These are phyloP conservation scores for Magnolia sinica DNA, from an alignment of 164 flowering plant species.

Conservation along the genomic window DNA sequence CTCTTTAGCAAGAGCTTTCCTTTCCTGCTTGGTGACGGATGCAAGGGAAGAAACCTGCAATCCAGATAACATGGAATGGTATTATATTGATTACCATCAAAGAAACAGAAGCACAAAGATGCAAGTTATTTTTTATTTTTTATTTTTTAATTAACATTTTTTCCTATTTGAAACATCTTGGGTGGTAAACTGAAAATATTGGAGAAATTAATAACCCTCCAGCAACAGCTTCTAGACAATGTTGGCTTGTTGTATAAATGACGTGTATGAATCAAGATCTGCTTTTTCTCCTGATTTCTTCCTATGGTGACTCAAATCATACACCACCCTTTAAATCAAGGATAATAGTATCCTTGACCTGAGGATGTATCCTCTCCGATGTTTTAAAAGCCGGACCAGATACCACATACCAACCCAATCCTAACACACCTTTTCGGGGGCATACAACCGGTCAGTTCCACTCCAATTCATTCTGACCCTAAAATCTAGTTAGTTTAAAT, in stretches of 20 bases:
- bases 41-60: constrained; percentile 70
- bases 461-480: too few relatives aligned
- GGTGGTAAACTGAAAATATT: too few relatives aligned
- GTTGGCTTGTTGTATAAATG: background rate
- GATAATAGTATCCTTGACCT: background rate
- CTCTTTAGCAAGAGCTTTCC: constrained; percentile 58
- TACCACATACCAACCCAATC: too few relatives aligned
- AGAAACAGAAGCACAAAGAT: background rate
- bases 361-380: too few relatives aligned
- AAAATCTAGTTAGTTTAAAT: background rate
- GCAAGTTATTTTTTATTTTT: background rate
- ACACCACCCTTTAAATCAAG: background rate
- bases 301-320: too few relatives aligned
- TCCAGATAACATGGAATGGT: background rate
- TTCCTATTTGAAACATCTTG: too few relatives aligned
- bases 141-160: too few relatives aligned
- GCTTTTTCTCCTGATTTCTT: background rate
- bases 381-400: too few relatives aligned
- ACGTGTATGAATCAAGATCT: background rate
- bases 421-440: too few relatives aligned
- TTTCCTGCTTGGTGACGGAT: constrained; percentile 68
- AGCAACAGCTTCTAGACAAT: background rate
- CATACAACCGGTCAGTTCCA: too few relatives aligned
- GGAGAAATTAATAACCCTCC: background rate
- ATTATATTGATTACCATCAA: background rate